Conservation (phyloP, 768 basidiomycete genomes). For the Fibroporia radiculosa region DNA sequence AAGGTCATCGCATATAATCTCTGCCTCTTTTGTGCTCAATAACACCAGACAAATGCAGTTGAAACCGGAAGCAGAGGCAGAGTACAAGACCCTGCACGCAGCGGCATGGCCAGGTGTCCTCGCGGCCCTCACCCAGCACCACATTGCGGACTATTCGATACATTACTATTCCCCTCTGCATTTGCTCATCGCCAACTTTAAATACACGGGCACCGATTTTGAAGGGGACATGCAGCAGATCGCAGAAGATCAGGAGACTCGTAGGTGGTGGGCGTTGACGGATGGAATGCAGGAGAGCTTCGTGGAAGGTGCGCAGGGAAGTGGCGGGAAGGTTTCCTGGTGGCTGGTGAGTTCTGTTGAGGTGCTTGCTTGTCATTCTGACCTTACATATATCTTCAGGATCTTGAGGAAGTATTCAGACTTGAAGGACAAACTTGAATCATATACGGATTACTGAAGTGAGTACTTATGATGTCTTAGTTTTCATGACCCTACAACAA, state of each 20-base stretch:
- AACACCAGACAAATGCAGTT: conserved; percentile 31
- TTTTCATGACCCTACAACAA: too few species aligned
- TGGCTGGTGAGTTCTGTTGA: conserved; percentile 38
- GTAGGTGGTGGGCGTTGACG: conserved; percentile 69
- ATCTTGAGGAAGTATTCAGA: conserved; percentile 59
- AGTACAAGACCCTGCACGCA: conserved; percentile 53
- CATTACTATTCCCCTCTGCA: conserved; percentile 53
- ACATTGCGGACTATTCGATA: conserved; percentile 74
- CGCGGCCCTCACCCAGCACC: conserved; percentile 48
- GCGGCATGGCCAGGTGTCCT: conserved; percentile 67
- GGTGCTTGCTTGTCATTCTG: background rate
- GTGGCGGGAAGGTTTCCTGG: conserved; percentile 64
- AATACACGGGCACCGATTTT: conserved; percentile 62
- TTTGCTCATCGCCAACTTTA: conserved; percentile 74
- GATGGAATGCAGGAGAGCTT: conserved; percentile 76
- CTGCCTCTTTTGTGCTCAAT: background rate
- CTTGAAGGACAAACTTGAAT: too few species aligned
- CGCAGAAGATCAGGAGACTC: conserved; percentile 61
- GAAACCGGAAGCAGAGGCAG: conserved; percentile 40
- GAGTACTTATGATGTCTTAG: too few species aligned
- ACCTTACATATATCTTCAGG: conserved; percentile 3
- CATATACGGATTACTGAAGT: too few species aligned
- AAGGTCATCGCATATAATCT: conserved; percentile 32
- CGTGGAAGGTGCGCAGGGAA: conserved; percentile 60
- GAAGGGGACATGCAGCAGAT: conserved; percentile 58